Conservation (phyloP, 306 rosid species). For the Cucurbita ficifolia region DNA sequence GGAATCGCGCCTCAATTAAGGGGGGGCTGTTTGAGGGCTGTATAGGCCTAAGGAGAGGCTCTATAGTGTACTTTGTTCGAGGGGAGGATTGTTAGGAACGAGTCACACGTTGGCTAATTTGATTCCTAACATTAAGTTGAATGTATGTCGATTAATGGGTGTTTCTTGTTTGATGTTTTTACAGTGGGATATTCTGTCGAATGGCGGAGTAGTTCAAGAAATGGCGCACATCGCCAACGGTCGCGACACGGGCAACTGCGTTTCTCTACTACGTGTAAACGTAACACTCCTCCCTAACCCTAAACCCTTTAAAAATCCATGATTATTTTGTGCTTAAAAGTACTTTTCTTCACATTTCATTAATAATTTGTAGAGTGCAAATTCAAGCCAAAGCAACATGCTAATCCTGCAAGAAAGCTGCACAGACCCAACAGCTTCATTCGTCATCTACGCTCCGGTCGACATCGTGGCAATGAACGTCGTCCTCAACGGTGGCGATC, state of each 20-base stretch:
- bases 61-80: too few species aligned
- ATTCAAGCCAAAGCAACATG: slow-evolving; percentile 98
- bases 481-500: slow-evolving; percentile 86
- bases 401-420: slow-evolving; percentile 83
- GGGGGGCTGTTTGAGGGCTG: too few species aligned
- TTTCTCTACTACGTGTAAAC: slow-evolving; percentile 75
- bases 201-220: slow-evolving; percentile 87
- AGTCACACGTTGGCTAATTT: too few species aligned
- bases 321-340: neutral
- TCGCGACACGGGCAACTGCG: slow-evolving; percentile 74
- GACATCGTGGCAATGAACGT: slow-evolving; percentile 84
- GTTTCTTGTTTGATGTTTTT: neutral
- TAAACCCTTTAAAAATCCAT: too few species aligned
- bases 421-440: slow-evolving; percentile 63
- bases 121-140: too few species aligned
- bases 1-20: too few species aligned
- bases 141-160: neutral
- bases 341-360: too few species aligned
- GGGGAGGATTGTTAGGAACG: too few species aligned
- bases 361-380: slow-evolving; percentile 44
- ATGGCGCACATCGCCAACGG: slow-evolving; percentile 98
- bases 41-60: too few species aligned
- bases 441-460: slow-evolving; percentile 83
- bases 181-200: slow-evolving; percentile 98
- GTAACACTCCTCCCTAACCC: slow-evolving; percentile 11